A percentile compares a stretch with the other conserved stretches of the same genome.
Conservation (phyloP, 257 asterid genomes). For the Solanum microdontum region DNA sequence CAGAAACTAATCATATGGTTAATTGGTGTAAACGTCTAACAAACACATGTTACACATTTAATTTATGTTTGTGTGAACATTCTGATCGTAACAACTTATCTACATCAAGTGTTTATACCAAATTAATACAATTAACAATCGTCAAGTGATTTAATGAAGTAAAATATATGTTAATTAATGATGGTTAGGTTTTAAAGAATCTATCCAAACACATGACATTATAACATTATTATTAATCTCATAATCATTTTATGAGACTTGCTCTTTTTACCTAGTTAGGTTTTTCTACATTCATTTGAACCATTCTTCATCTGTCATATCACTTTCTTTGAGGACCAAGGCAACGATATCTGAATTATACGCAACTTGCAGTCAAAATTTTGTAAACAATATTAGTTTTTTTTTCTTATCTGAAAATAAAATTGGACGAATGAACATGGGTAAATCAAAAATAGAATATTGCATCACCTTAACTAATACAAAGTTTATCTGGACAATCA, state of each 20-base stretch:
- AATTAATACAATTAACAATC: not conserved
- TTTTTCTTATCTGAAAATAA: not conserved
- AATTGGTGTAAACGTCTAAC: not conserved
- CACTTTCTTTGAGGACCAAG: not conserved
- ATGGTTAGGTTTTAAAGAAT: rapidly evolving
- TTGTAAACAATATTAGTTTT: not conserved
- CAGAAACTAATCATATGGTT: not conserved
- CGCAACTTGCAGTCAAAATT: not conserved
- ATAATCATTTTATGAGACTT: not conserved
- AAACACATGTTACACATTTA: not conserved
- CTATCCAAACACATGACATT: not conserved
- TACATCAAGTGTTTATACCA: not conserved
- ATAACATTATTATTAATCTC: not conserved
- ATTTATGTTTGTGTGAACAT: not conserved
- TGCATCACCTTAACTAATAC: not conserved
- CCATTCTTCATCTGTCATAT: not conserved
- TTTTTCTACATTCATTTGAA: not conserved
- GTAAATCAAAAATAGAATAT: not conserved
- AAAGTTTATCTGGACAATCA: not conserved
- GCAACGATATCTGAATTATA: not conserved
- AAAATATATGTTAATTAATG: not conserved
- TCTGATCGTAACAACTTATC: not conserved
- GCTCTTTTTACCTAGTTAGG: not conserved
- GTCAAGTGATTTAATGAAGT: not conserved
- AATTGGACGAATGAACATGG: not conserved